Base-by-base conservation (phyloP, 2,329 filamentous ascomycete species). In the Trichoderma sp. region DNA sequence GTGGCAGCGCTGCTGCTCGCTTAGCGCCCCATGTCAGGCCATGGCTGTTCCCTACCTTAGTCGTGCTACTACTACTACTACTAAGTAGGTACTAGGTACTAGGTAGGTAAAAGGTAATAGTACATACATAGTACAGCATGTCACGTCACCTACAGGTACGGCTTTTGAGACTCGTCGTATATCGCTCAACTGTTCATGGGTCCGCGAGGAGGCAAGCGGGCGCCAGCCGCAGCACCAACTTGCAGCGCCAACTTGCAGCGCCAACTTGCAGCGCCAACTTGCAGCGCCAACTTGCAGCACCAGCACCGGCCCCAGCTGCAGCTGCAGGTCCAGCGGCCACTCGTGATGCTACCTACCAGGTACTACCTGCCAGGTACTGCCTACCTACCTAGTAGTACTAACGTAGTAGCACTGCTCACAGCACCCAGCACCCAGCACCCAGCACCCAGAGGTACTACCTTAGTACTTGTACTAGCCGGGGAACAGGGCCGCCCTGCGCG, bases 1-100 rank as follows among this genome's bases (percentile, higher is more conserved):
- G 59, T 63, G 59, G 59, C 42, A 27, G 27, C 58, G 25, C 19
- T 50, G 45, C 22, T 59, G 57, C 57, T 63, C 59, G 59, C 59
- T 63, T 63, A 63, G 25, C 59, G 29, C 59, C 32, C 42, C 39
- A 19, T 19, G 39, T 42, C 37, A 29, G 4, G 29, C 29, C 29
- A 29, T n/a, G 15, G 7, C 39, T 42, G 17, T 7, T 7, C 17
- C 1, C 5, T n/a, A n/a, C n/a, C n/a, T n/a, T n/a, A n/a, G n/a
- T n/a, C n/a, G n/a, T n/a, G n/a, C n/a, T n/a, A n/a, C n/a, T n/a
- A n/a, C n/a, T n/a, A n/a, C n/a, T n/a, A n/a, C n/a, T n/a, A n/a
- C n/a, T n/a, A n/a, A n/a, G n/a, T n/a, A n/a, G n/a, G n/a, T n/a
- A n/a, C n/a, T n/a, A n/a, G n/a, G n/a, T n/a, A n/a, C n/a, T n/a